Base-by-base conservation (phyloP, 495 filamentous ascomycete genomes). In the Amniculicola lignicola region DNA sequence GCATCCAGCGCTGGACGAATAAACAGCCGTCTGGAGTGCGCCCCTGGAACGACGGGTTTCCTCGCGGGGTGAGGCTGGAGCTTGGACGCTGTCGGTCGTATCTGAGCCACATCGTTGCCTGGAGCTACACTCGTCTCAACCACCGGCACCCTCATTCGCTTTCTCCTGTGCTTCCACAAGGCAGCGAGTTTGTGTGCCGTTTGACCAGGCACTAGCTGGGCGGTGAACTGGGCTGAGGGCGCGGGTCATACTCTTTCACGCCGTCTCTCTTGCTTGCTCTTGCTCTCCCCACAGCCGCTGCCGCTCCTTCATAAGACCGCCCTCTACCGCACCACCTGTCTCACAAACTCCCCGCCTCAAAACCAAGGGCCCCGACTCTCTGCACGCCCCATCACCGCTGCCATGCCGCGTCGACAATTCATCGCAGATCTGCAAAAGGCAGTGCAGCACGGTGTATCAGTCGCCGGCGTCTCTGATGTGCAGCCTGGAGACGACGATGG, bases 401-500 rank as follows among this genome's bases (percentile, higher is more conserved):
- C 40, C 28, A 85, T 85, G 82, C 80, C 81, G 52, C 75, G 78
- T 25, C 77, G 74, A 50, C 69, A 74, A 14, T 85, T 81, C 61
- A 56, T 77, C 9, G 63, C 67, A 27, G 80, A 87, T 56, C 67
- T 86, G 3, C 59, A 71, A 27, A 62, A 70, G 24, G 76, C 75
- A 2, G 64, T 65, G 7, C 15, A 54, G 15, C n/a, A n/a, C n/a
- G 57, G 67, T 28, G 63, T 65, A 15, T 54, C 40, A 7, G 70
- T 74, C 48, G 35, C 64, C 28, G 67, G 74, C 57, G 63, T 85
- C 41, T 65, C 59, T 41, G 58, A 73, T 27, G 68, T 90, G 31
- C 71, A 70, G 42, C 62, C 71, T 18, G 83, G 84, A 10, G 79
- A 82, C 5, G 80, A 79, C 31, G 79, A 86, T 67, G 82, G 82